Evolutionary conservation across 225 moss, liverwort and hornwort species (phyloP), one percentile per base, ranked within the genome.

Genomic region (Climacium dendroides): DNA sequence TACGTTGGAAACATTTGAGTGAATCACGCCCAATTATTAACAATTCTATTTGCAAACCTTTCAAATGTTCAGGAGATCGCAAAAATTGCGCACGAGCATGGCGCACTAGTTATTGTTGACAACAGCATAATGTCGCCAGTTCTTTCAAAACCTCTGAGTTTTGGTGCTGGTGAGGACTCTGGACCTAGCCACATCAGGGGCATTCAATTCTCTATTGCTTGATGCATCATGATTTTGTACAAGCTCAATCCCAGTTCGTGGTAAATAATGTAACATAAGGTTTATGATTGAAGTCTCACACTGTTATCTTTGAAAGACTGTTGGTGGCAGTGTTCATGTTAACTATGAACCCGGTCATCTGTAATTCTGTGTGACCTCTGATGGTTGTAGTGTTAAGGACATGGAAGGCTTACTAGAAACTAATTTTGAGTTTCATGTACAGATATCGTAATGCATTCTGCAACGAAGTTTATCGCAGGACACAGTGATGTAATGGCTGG

Each of bases 401-500:
- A 35, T 59, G 19, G 37, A 85, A 47, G 80, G 43, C 69, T 55
- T 53, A 47, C 74, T 71, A 65, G 50, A 28, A 29, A 63, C 57
- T 88, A 63, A 85, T 69, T 70, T 85, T 32, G 79, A 29, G 67
- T 84, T 80, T 26, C 79, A 80, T 89, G 87, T 83, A 65, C 93
- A 94, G 94, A 97, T 88, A 97, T 97, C 39, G 96, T 97, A 80
- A 95, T 97, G 95, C 95, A 96, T 84, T 97, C 97, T 87, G 97
- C 96, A 26, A 97, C 97, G 59, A 97, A 97, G 91, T 97, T 98
- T 64, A 96, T 98, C 75, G 87, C 96, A 78, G 98, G 98, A 70
- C 98, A 98, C 87, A 96, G 98, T 85, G 98, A 98, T 91, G 95
- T 98, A 58, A 96, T 96, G 96, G 98, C 96, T 88, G 96, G 98